Conservation (phyloP, 2,329 filamentous ascomycete species). For the Balansia obtecta region DNA sequence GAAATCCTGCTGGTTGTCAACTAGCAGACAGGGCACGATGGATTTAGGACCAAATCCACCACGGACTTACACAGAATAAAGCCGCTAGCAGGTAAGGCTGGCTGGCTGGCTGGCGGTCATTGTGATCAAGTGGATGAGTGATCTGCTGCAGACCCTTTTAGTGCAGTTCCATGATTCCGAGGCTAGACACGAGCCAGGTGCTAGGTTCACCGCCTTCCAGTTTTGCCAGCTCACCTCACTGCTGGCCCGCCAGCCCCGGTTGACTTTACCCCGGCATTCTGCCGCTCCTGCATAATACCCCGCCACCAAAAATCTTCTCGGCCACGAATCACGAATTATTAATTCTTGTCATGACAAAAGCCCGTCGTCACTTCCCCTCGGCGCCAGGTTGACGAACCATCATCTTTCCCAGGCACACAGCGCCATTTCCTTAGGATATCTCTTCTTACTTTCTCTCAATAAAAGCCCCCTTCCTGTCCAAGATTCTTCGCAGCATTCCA, state of each 20-base stretch:
- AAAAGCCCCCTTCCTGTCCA: not conserved
- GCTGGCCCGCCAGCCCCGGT: not conserved
- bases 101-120: no score
- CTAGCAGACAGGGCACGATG: no score
- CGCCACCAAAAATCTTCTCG: conserved; percentile 16
- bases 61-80: no score
- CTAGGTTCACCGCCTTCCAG: conserved; percentile 2
- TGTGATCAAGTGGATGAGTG: no score
- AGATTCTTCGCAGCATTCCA: conserved; percentile 5
- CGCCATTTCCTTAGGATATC: not conserved
- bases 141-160: not conserved
- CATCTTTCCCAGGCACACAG: not conserved
- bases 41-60: no score
- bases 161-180: no score
- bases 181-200: not conserved
- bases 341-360: conserved; percentile 8
- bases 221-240: not conserved
- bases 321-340: conserved; percentile 14
- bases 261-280: not conserved
- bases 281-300: conserved; percentile 7
- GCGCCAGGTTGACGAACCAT: not conserved
- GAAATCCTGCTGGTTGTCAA: no score
- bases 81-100: no score
- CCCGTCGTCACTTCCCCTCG: not conserved
- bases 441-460: not conserved